Conservation (phyloP, 1,284 basidiomycete species). For the Moniliophthora roreri region DNA sequence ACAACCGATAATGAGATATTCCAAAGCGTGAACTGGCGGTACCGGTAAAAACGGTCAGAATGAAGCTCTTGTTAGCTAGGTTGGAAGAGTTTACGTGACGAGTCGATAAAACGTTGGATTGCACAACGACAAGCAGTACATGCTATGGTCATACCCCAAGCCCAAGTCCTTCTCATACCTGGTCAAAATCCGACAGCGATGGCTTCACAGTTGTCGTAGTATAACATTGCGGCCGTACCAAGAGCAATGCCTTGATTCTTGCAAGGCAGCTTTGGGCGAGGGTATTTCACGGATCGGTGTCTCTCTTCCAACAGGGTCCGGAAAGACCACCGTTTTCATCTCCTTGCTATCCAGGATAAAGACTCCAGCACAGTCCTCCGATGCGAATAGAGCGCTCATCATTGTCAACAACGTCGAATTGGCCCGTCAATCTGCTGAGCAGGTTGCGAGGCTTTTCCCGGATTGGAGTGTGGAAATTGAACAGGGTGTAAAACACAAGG, state of each 20-base stretch:
- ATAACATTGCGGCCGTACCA: constrained; percentile 84
- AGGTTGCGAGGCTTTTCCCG: constrained; percentile 70
- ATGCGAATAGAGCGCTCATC: constrained; percentile 67
- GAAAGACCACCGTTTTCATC: constrained; percentile 94
- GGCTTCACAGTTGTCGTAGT: background rate
- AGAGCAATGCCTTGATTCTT: constrained; percentile 80
- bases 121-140: background rate
- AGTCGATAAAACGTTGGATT: too few relatives aligned
- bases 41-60: too few relatives aligned
- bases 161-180: too few relatives aligned
- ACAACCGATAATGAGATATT: background rate
- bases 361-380: constrained; percentile 39
- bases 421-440: constrained; percentile 82
- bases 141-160: background rate
- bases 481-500: constrained; percentile 77
- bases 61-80: too few relatives aligned
- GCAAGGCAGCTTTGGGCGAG: constrained; percentile 65
- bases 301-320: constrained; percentile 88
- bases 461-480: constrained; percentile 87
- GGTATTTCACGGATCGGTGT: constrained; percentile 84
- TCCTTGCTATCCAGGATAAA: constrained; percentile 66
- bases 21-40: too few relatives aligned
- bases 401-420: constrained; percentile 89
- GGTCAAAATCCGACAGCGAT: background rate
- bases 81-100: too few relatives aligned